Percentiles rank a stretch among this genome's conserved stretches.
Conservation (phyloP, 164 flowering plant species). For the Euptelea pleiosperma region DNA sequence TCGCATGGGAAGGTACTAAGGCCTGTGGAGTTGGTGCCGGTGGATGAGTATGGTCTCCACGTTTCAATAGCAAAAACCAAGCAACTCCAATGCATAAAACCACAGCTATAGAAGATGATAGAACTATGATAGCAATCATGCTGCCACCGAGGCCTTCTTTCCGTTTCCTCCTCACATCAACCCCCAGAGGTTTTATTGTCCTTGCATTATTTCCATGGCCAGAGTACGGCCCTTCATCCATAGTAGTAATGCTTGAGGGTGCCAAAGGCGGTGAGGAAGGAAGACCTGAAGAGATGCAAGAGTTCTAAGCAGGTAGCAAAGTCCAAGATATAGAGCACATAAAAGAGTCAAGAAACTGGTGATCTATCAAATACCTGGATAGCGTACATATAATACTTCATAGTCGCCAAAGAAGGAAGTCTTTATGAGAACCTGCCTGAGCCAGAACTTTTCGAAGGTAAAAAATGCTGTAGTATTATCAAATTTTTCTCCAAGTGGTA, state of each 20-base stretch:
- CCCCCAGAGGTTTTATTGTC: slow-evolving; percentile 70
- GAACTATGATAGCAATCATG: slow-evolving; percentile 55
- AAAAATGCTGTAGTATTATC: slow-evolving; percentile 58
- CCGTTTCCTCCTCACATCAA: slow-evolving; percentile 49
- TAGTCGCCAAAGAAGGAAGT: slow-evolving; percentile 57
- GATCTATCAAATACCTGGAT: slow-evolving; percentile 47
- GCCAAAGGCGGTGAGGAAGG: slow-evolving; percentile 64
- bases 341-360: background rate
- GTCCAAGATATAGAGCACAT: background rate
- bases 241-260: slow-evolving; percentile 32
- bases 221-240: slow-evolving; percentile 51
- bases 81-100: slow-evolving; percentile 41
- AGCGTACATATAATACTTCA: slow-evolving; percentile 64
- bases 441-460: slow-evolving; percentile 60
- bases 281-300: slow-evolving; percentile 41
- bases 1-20: slow-evolving; percentile 31
- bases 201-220: slow-evolving; percentile 42
- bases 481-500: slow-evolving; percentile 60
- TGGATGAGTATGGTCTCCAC: slow-evolving; percentile 16
- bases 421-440: slow-evolving; percentile 46
- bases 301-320: background rate
- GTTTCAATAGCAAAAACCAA: slow-evolving; percentile 45
- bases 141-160: slow-evolving; percentile 44
- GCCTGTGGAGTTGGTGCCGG: slow-evolving; percentile 26
- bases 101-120: slow-evolving; percentile 53